phyloP scores from a whole-genome alignment of 208 protist genomes.

The Lotmaria passim region DNA sequence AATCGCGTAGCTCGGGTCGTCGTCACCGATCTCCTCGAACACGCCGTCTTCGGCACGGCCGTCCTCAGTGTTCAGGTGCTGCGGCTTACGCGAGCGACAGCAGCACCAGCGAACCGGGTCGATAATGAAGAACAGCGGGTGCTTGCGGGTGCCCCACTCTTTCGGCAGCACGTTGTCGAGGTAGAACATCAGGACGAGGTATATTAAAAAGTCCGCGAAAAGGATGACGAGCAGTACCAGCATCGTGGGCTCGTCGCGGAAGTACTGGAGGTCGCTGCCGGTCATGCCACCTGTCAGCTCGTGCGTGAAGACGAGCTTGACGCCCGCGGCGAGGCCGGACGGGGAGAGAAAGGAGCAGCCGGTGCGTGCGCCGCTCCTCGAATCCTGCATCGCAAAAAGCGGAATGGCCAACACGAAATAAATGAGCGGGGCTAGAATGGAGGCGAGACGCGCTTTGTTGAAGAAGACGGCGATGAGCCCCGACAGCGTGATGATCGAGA shows the following conservation, averaged over 20 bases:
- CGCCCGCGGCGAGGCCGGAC: constrained; percentile 53
- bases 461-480: constrained; percentile 72
- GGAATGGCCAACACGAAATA: constrained; percentile 72
- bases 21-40: constrained; percentile 30
- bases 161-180: constrained; percentile 77
- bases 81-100: constrained; percentile 10
- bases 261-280: constrained; percentile 39
- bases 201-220: constrained; percentile 61
- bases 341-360: constrained; percentile 60
- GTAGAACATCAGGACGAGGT: constrained; percentile 73
- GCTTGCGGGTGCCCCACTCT: constrained; percentile 55
- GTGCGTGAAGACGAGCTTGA: constrained; percentile 61
- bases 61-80: constrained; percentile 32
- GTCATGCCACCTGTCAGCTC: constrained; percentile 45
- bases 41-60: constrained; percentile 36
- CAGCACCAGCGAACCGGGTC: constrained; percentile 41
- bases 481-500: constrained; percentile 60
- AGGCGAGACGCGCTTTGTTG: constrained; percentile 69
- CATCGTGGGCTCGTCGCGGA: constrained; percentile 47
- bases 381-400: constrained; percentile 58
- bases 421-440: constrained; percentile 68
- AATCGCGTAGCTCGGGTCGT: constrained; percentile 31
- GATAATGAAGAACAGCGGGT: constrained; percentile 69
- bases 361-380: constrained; percentile 23
- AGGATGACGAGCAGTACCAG: constrained; percentile 38